Evolutionary conservation across 2,329 filamentous ascomycete genomes (phyloP).

Genomic region (Xylariaceae sp.): DNA sequence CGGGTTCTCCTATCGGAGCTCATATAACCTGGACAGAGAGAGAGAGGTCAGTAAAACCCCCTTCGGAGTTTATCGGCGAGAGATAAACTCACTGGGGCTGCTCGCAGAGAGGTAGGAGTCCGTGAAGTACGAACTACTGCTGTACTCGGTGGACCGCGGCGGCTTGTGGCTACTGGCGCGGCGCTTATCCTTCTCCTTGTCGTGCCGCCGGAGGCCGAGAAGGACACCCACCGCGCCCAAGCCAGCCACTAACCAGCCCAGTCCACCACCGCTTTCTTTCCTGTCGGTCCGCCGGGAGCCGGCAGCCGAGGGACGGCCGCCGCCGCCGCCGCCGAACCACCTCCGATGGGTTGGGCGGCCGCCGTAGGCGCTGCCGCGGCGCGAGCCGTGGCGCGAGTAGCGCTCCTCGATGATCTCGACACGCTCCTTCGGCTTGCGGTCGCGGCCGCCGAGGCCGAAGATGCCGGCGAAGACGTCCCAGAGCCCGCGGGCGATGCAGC

Average conservation of each 20-base stretch:
- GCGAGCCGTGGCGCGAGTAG: constrained; percentile 42
- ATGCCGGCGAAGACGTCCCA: constrained; percentile 53
- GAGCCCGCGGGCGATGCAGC: constrained; percentile 58
- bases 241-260: constrained; percentile 46
- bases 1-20: constrained; percentile 38
- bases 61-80: constrained; percentile 14
- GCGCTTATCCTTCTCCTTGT: constrained; percentile 31
- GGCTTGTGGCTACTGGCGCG: constrained; percentile 28
- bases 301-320: constrained; percentile 32
- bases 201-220: constrained; percentile 43
- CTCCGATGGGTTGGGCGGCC: constrained; percentile 45
- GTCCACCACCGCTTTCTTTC: constrained; percentile 39
- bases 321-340: constrained; percentile 48
- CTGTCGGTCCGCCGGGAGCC: constrained; percentile 36
- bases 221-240: constrained; percentile 45
- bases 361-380: constrained; percentile 35
- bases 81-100: constrained; percentile 43
- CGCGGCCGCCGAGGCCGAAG: constrained; percentile 48
- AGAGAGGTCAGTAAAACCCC: constrained; percentile 18
- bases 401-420: constrained; percentile 59
- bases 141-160: constrained; percentile 36
- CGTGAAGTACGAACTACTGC: constrained; percentile 45
- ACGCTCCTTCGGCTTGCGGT: constrained; percentile 39
- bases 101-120: constrained; percentile 46
- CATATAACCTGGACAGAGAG: constrained; percentile 33